Base-by-base conservation (phyloP, 169 alveolate genomes). In the Cryptosporidium bovis region DNA sequence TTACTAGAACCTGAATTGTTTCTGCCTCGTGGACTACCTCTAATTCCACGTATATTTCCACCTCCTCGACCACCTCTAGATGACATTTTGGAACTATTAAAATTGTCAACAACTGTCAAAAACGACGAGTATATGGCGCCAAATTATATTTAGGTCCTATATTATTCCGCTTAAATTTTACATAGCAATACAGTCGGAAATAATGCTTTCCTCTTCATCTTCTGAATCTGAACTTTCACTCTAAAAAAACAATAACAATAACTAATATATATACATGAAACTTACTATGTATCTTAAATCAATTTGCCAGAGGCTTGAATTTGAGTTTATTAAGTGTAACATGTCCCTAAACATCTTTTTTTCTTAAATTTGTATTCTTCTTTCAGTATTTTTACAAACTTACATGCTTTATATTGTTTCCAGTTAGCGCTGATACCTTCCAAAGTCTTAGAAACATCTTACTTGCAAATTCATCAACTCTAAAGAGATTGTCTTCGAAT, bases 401-500 rank as follows among this genome's bases (percentile, higher is more conserved):
- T 77, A 77, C 87, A 62, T 77, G 87, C 7, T 40, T 77, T 33
- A 77, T 60, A 15, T 77, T 77, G 18, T 60, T 55, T 20, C 71
- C 71, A 5, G 87, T 77, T 44, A 77, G 50, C 34, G 87, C 87
- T 34, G 87, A 77, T 31, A 56, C 64, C 58, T 77, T 77, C 87
- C 87, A 77, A n/a, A 77, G 87, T 15, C 87, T 34, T 46, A 77
- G 40, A 36, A 77, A 77, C 87, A 77, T 77, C 33, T 33, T 77
- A 36, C 71, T 77, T 12, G 87, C 87, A n/a, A 77, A 77, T 18
- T 77, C 71, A 6, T 77, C 87, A 18, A 77, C 40, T 44, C 71
- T 56, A 40, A 77, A 40, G 3, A 77, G n/a, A 27, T 77, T 77
- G 18, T 56, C 51, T 20, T 77, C 87, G 40, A 77, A 56, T 40